These are phyloP conservation scores for Middelhovenomyces tepae DNA, from an alignment of 805 yeast species.

Conservation along the genomic window DNA sequence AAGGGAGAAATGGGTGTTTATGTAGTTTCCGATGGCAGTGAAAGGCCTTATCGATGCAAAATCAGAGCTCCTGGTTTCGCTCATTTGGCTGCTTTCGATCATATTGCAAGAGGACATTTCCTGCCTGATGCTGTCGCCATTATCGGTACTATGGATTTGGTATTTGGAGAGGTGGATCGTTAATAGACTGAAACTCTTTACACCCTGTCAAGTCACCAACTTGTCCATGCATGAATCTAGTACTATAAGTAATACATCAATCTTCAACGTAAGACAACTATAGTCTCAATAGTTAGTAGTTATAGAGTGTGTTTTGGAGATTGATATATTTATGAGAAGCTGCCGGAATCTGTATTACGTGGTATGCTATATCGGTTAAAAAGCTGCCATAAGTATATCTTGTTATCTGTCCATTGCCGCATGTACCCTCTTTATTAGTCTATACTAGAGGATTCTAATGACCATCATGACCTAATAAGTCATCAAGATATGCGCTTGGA, in stretches of 20 bases:
- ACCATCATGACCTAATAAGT: constrained; percentile 22
- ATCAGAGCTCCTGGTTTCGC: constrained; percentile 94
- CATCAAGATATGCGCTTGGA: constrained; percentile 31
- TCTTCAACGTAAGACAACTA: too few species aligned
- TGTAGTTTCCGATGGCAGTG: constrained; percentile 80
- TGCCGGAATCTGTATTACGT: too few species aligned
- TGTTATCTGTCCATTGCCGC: too few species aligned
- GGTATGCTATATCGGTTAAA: too few species aligned
- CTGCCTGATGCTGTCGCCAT: constrained; percentile 90
- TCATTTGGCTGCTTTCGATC: constrained; percentile 82
- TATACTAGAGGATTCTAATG: too few species aligned
- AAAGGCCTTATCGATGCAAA: constrained; percentile 86
- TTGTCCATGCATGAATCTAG: too few species aligned
- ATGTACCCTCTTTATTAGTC: too few species aligned
- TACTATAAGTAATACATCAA: too few species aligned
- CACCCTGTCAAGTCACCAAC: constrained; percentile 29
- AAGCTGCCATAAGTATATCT: too few species aligned
- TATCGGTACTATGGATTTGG: constrained; percentile 92
- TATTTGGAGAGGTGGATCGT: constrained; percentile 92
- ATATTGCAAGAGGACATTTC: constrained; percentile 75
- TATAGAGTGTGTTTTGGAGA: too few species aligned
- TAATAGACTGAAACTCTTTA: constrained; percentile 25
- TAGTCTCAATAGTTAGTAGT: too few species aligned
- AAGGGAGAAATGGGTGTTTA: constrained; percentile 93
- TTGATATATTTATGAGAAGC: too few species aligned